Evolutionary conservation across 495 filamentous ascomycete species (phyloP).

Genomic region (Cladorrhinum samala): DNA sequence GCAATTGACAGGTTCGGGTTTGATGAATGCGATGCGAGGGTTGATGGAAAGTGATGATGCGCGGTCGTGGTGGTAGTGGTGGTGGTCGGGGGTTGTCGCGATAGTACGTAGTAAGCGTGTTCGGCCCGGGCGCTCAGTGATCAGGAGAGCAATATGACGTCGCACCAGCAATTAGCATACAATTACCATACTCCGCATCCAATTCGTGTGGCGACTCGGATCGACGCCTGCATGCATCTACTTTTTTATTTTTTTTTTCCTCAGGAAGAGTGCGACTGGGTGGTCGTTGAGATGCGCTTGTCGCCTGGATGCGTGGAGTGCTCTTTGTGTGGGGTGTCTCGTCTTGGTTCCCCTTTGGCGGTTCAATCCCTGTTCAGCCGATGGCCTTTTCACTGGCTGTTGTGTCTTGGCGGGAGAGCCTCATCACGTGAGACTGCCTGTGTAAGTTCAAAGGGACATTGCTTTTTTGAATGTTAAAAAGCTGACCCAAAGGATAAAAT

Average conservation of each 20-base stretch:
- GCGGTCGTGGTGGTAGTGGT: background rate
- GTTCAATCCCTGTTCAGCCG: constrained; percentile 16
- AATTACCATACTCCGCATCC: background rate
- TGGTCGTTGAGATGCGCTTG: constrained; percentile 1
- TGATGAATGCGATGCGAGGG: background rate
- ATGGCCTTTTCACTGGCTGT: background rate
- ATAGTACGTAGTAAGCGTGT: background rate
- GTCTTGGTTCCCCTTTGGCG: constrained; percentile 7
- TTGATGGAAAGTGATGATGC: constrained; percentile 1
- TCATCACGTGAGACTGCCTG: constrained; percentile 19
- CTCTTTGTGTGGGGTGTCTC: constrained; percentile 17
- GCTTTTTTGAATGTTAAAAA: too few species aligned
- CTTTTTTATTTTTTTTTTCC: background rate
- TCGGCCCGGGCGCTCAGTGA: background rate
- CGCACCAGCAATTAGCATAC: background rate
- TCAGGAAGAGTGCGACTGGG: background rate
- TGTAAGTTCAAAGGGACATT: background rate
- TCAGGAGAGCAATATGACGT: background rate
- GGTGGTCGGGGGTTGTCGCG: background rate
- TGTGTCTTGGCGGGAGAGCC: constrained; percentile 11
- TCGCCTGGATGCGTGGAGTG: background rate
- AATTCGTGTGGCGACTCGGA: background rate
- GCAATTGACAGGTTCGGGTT: background rate
- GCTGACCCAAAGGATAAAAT: too few species aligned
- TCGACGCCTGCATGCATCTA: background rate